Evolutionary conservation across 495 filamentous ascomycete species (phyloP), one percentile per base, ranked within the genome.

Genomic region (Xylaria longipes): DNA sequence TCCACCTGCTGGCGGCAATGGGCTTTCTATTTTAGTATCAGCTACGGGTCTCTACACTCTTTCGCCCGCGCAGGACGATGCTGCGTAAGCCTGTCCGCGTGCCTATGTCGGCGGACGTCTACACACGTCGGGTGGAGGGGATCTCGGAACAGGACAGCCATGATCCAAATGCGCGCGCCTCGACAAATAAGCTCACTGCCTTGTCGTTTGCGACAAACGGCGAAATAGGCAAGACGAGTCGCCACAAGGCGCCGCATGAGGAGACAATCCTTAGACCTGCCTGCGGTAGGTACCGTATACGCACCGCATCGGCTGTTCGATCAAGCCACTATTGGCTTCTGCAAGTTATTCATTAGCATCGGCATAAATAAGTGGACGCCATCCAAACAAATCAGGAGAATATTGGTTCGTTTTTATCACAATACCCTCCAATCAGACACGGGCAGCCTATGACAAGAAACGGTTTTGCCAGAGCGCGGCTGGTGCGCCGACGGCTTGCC

Each of bases 361-460:
- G 70, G 70, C 56, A 68, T 67, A 72, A 72, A 48, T 68, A 52
- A 70, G 68, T 64, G 57, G 68, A 50, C 58, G 68, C 33, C 39
- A 56, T 63, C 61, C 41, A 35, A 39, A 54, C 57, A 67, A 25
- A 62, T 37, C 60, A 65, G 50, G 69, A 50, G 48, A 60, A 72
- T 68, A 72, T 72, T 68, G 70, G 69, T 60, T 72, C 48, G 22
- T 62, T 72, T 71, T 72, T 61, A 64, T 72, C 70, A 72, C 70
- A 67, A 68, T 72, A 68, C 43, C 64, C 64, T 68, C 70, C 70
- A 72, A 72, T 72, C 64, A 68, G 33, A 58, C 27, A 11, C 43
- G 50, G 64, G 15, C 8, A 11, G 65, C 63, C 70, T 56, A 62
- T 72, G 70, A 63, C 70, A 72, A 62, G 57, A 68, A 67, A 72